Conservation (phyloP, 2,329 filamentous ascomycete genomes). For the Sordariomycetes sp. region DNA sequence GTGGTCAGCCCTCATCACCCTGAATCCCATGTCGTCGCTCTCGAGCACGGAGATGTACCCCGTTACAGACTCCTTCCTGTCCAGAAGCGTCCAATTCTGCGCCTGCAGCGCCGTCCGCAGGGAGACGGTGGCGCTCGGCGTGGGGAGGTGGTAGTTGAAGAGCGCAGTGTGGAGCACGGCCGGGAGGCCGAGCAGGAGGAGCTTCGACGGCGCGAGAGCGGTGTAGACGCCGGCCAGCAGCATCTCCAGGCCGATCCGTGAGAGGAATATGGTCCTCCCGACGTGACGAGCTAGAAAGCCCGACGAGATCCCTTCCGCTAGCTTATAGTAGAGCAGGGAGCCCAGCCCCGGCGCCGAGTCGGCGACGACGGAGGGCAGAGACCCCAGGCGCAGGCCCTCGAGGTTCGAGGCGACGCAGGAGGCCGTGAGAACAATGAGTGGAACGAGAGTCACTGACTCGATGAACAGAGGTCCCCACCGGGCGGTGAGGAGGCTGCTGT, state of each 20-base stretch:
- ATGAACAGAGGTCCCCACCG: constrained; percentile 65
- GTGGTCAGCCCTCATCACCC: constrained; percentile 86
- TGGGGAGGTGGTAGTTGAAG: constrained; percentile 64
- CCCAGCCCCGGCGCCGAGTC: constrained; percentile 56
- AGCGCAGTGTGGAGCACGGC: constrained; percentile 61
- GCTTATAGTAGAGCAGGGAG: constrained; percentile 55
- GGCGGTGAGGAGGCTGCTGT: constrained; percentile 57
- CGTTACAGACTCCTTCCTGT: constrained; percentile 75
- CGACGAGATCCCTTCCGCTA: constrained; percentile 29
- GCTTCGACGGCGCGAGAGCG: constrained; percentile 55
- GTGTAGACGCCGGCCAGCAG: constrained; percentile 55
- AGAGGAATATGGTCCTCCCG: constrained; percentile 53
- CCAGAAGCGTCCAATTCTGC: constrained; percentile 65
- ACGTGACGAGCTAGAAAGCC: constrained; percentile 36
- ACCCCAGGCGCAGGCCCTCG: constrained; percentile 47
- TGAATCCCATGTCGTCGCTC: constrained; percentile 57
- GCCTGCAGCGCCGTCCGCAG: constrained; percentile 56
- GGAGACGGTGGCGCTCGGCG: constrained; percentile 43
- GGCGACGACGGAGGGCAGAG: constrained; percentile 42
- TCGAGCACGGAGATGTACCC: constrained; percentile 90
- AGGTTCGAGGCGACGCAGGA: constrained; percentile 54
- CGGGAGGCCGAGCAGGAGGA: constrained; percentile 57
- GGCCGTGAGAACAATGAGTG: constrained; percentile 53
- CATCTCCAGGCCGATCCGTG: constrained; percentile 62
- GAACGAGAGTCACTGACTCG: constrained; percentile 63